Evolutionary conservation across 345 rosid genomes (phyloP), one percentile per base, ranked within the genome.

Genomic region (Eucalyptus grandis): DNA sequence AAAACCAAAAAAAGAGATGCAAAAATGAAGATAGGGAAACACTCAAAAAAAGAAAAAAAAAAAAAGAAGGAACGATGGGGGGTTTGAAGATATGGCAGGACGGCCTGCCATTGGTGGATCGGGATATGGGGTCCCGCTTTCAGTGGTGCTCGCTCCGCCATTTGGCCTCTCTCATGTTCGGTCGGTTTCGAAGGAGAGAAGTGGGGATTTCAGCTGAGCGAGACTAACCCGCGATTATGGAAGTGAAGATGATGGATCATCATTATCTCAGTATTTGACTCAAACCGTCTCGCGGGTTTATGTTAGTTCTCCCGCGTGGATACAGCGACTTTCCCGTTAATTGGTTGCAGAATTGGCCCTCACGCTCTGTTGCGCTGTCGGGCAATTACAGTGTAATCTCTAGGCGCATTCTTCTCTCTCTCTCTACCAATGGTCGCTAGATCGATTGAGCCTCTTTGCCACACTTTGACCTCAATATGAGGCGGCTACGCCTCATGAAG

Each of bases 81-180:
- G 67, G 60, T 50, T 49, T 88, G 60, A 91, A 88, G 98, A 96
- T 95, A 94, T 94, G 93, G 95, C 47, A 91, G 46, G 93, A 77
- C 88, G 92, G 72, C 94, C 92, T 92, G 77, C 90, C 86, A 95
- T 94, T 96, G 98, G 96, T 85, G 91, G 88, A 37, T 56, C 49
- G 65, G 92, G 98, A 96, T 94, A 93, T 88, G 87, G 95, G 93
- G 93, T 87, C 92, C 90, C 62, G 54, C 43, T 50, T 87, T 90
- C 92, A 88, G 97, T 95, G 98, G 97, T 93, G 89, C 65, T 60
- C 30, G 90, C 50, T 54, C 67, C 62, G 90, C 94, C 94, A 83
- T 62, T 89, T 86, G 67, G 86, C 90, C 91, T 14, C 30, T 6
- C 53, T 80, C 34, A 6, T 62, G 17, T 62, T 62, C 17, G 62